phyloP scores from a whole-genome alignment of 257 asterid genomes.

The Ilex asprella region DNA sequence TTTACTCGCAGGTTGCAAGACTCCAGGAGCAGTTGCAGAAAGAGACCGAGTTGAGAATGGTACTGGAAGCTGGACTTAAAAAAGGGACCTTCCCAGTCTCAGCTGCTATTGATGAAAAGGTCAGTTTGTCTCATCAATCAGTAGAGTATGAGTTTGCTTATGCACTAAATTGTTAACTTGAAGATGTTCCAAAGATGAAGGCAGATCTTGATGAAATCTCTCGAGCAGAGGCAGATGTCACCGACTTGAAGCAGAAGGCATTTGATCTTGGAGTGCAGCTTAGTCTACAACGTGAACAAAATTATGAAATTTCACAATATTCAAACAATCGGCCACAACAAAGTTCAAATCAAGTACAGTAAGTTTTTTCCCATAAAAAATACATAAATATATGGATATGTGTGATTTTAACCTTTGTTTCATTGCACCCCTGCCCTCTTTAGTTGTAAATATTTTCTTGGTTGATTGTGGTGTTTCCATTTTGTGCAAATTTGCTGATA shows the following conservation, averaged over 20 bases:
- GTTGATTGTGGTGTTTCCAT: too few relatives aligned
- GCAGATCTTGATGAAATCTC: conserved; percentile 58
- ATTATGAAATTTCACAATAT: background rate
- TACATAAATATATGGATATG: too few relatives aligned
- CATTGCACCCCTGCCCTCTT: too few relatives aligned
- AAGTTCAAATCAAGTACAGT: conserved; percentile 16
- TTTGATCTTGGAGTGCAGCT: conserved; percentile 64
- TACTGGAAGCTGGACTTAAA: conserved; percentile 64
- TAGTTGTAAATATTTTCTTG: too few relatives aligned
- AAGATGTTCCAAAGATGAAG: conserved; percentile 39
- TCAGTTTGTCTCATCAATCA: conserved; percentile 15
- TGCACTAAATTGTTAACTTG: conserved; percentile 21
- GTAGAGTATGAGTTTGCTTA: conserved; percentile 4
- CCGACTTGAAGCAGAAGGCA: conserved; percentile 50
- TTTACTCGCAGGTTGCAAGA: conserved; percentile 52
- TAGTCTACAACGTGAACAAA: background rate
- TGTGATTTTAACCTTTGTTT: too few relatives aligned
- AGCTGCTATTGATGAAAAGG: conserved; percentile 59
- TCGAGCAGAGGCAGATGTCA: conserved; percentile 57
- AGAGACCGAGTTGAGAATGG: conserved; percentile 63
- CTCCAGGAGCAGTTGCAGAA: conserved; percentile 66
- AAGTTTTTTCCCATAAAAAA: too few relatives aligned
- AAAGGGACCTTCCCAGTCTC: conserved; percentile 36
- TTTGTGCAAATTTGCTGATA: too few relatives aligned
- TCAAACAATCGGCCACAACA: conserved; percentile 23